Evolutionary conservation across 148 eudicot genomes (phyloP).

Genomic region (Oxyria digyna): DNA sequence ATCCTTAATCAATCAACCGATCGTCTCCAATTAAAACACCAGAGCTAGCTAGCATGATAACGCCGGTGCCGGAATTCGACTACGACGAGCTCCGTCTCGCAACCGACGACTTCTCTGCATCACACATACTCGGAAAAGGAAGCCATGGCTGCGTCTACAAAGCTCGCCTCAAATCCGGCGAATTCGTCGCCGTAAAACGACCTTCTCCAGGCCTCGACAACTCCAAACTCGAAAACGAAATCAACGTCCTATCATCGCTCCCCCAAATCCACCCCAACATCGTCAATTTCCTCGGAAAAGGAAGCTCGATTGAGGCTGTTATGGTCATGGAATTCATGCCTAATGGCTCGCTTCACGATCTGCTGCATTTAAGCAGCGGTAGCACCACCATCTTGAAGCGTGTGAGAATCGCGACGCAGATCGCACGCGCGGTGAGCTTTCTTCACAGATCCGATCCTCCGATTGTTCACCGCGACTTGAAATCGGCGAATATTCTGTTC

Average conservation of each 20-base stretch:
- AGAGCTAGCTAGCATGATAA: background rate
- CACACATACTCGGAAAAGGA: slow-evolving; percentile 54
- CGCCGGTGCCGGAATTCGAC: slow-evolving; percentile 22
- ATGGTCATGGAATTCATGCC: slow-evolving; percentile 67
- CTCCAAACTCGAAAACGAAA: slow-evolving; percentile 60
- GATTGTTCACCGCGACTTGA: slow-evolving; percentile 60
- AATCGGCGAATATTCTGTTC: slow-evolving; percentile 57
- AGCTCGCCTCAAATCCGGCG: slow-evolving; percentile 38
- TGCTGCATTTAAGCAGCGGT: slow-evolving; percentile 15
- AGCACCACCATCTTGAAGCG: slow-evolving; percentile 35
- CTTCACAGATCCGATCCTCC: slow-evolving; percentile 30
- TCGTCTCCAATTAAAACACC: background rate
- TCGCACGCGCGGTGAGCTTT: slow-evolving; percentile 39
- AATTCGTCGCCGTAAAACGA: slow-evolving; percentile 47
- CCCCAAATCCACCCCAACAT: slow-evolving; percentile 17
- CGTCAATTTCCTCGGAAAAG: slow-evolving; percentile 23
- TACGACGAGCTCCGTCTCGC: slow-evolving; percentile 53
- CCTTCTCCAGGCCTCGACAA: slow-evolving; percentile 50
- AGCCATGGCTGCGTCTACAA: slow-evolving; percentile 78
- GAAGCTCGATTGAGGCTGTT: slow-evolving; percentile 9
- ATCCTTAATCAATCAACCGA: background rate
- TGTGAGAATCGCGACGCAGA: slow-evolving; percentile 32
- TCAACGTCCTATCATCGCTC: slow-evolving; percentile 28
- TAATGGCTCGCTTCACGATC: slow-evolving; percentile 49
- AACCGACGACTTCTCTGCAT: slow-evolving; percentile 46